phyloP scores from a whole-genome alignment of 2,329 filamentous ascomycete genomes.

The Colletotrichum cuscutae region DNA sequence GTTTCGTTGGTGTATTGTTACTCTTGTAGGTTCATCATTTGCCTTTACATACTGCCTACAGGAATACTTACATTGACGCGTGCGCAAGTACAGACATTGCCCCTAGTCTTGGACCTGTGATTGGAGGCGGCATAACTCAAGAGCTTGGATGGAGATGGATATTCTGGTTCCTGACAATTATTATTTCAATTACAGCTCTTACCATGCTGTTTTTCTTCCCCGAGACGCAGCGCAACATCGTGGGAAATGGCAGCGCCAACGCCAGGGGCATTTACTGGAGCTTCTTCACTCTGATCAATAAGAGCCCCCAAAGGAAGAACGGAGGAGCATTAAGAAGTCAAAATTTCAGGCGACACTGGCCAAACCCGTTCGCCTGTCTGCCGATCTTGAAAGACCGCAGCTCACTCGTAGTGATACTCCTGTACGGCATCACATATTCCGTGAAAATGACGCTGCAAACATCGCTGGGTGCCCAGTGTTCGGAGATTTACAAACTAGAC shows the following conservation, averaged over 20 bases:
- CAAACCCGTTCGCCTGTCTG: background rate
- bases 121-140: constrained; percentile 61
- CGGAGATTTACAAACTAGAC: constrained; percentile 34
- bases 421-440: constrained; percentile 31
- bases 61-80: background rate
- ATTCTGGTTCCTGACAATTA: constrained; percentile 64
- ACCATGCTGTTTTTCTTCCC: constrained; percentile 56
- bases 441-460: constrained; percentile 13
- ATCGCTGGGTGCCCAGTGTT: constrained; percentile 24
- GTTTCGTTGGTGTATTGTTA: constrained; percentile 59
- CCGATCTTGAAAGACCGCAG: background rate
- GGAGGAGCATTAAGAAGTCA: background rate
- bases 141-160: constrained; percentile 62
- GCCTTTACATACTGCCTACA: background rate
- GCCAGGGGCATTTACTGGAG: background rate
- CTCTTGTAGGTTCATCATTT: constrained; percentile 38
- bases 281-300: background rate
- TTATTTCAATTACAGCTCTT: constrained; percentile 47
- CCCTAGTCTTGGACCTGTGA: constrained; percentile 55
- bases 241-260: constrained; percentile 35
- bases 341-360: background rate
- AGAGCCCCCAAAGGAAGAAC: background rate
- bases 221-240: constrained; percentile 53
- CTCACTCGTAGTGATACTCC: constrained; percentile 24
- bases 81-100: constrained; percentile 22